A percentile compares a stretch with the other conserved stretches of the same genome.
phyloP scores from a whole-genome alignment of 2,329 filamentous ascomycete species.

The Rutstroemia sp. region DNA sequence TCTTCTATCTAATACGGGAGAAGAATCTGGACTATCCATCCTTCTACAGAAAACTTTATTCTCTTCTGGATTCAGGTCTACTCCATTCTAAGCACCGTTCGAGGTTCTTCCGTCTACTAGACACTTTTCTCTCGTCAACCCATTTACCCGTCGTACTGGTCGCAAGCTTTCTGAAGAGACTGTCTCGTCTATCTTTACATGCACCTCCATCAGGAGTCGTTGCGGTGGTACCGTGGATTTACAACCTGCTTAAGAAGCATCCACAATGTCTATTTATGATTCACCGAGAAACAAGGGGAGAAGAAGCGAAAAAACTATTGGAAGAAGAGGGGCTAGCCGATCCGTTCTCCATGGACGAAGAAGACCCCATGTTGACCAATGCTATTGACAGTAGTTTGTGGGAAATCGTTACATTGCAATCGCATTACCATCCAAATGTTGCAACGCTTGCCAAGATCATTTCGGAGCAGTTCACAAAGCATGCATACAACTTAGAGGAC shows the following conservation, averaged over 20 bases:
- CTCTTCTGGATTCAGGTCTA: conserved; percentile 75
- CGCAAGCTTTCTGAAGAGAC: conserved; percentile 93
- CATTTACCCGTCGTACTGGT: conserved; percentile 88
- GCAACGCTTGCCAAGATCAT: conserved; percentile 90
- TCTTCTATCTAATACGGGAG: conserved; percentile 90
- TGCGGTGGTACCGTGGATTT: conserved; percentile 83
- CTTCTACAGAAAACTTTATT: conserved; percentile 93
- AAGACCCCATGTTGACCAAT: conserved; percentile 74
- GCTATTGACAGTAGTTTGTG: conserved; percentile 92
- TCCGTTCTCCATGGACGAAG: conserved; percentile 67
- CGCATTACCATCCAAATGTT: conserved; percentile 95
- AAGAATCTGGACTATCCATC: conserved; percentile 93
- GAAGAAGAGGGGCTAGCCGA: conserved; percentile 58
- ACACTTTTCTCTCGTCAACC: conserved; percentile 83
- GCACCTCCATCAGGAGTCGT: conserved; percentile 88
- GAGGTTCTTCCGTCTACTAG: conserved; percentile 84
- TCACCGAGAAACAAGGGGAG: conserved; percentile 62
- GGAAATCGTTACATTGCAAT: conserved; percentile 87
- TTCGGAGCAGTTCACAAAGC: conserved; percentile 94
- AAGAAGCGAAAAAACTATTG: conserved; percentile 49
- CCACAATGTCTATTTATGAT: conserved; percentile 94
- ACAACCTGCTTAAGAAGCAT: conserved; percentile 87
- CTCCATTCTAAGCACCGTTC: conserved; percentile 93
- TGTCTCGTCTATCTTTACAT: conserved; percentile 75
- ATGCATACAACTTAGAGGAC: conserved; percentile 90